Percentiles rank a stretch among this genome's conserved stretches.
Conservation (phyloP, 2,329 filamentous ascomycete species). For the Neofusicoccum ribis region DNA sequence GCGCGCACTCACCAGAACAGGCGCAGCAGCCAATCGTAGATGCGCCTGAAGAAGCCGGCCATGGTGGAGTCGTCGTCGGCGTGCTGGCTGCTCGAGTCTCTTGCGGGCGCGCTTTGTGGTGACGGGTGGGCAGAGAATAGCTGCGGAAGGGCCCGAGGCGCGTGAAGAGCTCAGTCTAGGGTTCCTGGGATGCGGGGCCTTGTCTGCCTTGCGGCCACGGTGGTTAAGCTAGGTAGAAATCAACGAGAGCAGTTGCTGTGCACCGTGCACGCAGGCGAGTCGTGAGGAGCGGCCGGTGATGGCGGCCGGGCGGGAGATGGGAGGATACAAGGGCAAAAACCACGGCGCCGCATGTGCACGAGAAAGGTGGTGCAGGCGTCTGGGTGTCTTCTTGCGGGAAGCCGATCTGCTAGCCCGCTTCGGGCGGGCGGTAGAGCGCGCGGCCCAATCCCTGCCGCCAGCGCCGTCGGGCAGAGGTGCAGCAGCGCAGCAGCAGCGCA, state of each 20-base stretch:
- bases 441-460: background rate
- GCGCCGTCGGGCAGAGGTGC: conserved; percentile 3
- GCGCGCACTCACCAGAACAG: conserved; percentile 79
- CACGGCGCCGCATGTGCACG: conserved; percentile 18
- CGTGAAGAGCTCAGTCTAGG: conserved; percentile 18
- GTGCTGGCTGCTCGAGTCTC: background rate
- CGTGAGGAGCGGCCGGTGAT: conserved; percentile 7
- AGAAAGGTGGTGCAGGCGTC: conserved; percentile 17
- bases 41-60: conserved; percentile 87
- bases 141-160: conserved; percentile 17
- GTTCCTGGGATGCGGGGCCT: conserved; percentile 18
- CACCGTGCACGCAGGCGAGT: conserved; percentile 11
- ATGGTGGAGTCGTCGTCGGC: conserved; percentile 51
- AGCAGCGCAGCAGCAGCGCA: background rate
- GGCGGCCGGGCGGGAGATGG: conserved; percentile 13
- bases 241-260: background rate
- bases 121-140: conserved; percentile 13
- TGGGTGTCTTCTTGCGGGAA: conserved; percentile 15
- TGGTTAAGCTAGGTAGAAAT: conserved; percentile 12
- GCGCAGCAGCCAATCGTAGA: conserved; percentile 98
- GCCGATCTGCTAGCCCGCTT: conserved; percentile 13
- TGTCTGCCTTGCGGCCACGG: conserved; percentile 15
- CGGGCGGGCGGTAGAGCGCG: conserved; percentile 1
- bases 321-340: conserved; percentile 15
- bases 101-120: background rate